Base-by-base conservation (phyloP, 768 basidiomycete genomes). In the Boletus sensibilis region DNA sequence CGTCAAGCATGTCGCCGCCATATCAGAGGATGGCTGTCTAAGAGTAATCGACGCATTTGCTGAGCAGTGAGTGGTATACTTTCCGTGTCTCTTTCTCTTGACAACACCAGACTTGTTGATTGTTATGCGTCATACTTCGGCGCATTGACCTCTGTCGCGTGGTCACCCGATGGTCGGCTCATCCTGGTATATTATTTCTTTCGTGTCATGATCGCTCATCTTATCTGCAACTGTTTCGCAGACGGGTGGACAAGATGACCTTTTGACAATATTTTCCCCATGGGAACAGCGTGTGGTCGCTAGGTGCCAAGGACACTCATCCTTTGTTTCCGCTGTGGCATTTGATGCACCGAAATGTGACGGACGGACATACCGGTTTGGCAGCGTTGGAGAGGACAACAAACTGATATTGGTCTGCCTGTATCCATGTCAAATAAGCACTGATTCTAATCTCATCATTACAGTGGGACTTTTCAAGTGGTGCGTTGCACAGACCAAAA, bases 171-270 rank as follows among this genome's bases (percentile, higher is more conserved):
- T 69, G 92, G 93, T 13, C 84, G 95, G 20, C 98, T 96, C 68
- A 88, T 99, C 45, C 73, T 97, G 57, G 93, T 90, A 69, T 18
- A 49, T 43, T 45, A 25, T 37, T 53, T 49, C 18, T 12, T 57
- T 52, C 21, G 12, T 39, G 4, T 50, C 21, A 45, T 23, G n/a
- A 42, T 41, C 25, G 14, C 23, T n/a, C 51, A 43, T 57, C 34
- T 45, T 33, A 46, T 41, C 40, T 46, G 46, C 13, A 43, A 43
- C 55, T 58, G 7, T 61, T 48, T 38, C 55, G 20, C 63, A 94
- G 91, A 92, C 93, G 2, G 97, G 95, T 13, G 97, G 97, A 0
- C 95, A 99, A 77, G 97, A 99, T 66, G 97, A 99, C 67, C 80
- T 98, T 11, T 75, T 97, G 52, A 96, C 95, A 5, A 90, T 99